These are phyloP conservation scores for Nakazawaea anatomiae DNA, from an alignment of 805 yeast genomes.

Conservation along the genomic window DNA sequence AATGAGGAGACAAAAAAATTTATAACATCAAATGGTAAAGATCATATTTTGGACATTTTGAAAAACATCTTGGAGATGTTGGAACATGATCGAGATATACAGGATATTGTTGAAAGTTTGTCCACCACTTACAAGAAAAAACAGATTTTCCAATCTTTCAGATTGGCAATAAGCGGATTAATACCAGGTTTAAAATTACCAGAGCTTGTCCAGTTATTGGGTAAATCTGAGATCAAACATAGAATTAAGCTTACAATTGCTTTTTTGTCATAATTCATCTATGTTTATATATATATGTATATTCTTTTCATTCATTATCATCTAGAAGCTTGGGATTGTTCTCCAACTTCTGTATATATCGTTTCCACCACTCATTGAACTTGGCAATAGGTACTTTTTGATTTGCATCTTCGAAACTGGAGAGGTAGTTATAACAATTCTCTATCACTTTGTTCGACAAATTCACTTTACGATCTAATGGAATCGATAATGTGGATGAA, in stretches of 20 bases:
- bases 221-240: constrained; percentile 25
- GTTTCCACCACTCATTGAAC: constrained; percentile 94
- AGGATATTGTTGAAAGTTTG: constrained; percentile 3
- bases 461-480: constrained; percentile 31
- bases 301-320: constrained; percentile 21
- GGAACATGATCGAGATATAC: not conserved
- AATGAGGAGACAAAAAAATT: constrained; percentile 25
- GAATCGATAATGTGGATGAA: constrained; percentile 14
- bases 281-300: constrained; percentile 10
- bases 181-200: constrained; percentile 67
- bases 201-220: constrained; percentile 48
- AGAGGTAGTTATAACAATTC: constrained; percentile 85
- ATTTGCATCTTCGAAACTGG: constrained; percentile 75
- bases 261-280: not conserved
- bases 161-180: constrained; percentile 69
- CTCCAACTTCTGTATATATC: constrained; percentile 66
- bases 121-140: constrained; percentile 23
- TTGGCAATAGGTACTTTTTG: constrained; percentile 85
- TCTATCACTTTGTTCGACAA: constrained; percentile 85
- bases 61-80: constrained; percentile 10
- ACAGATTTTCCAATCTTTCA: constrained; percentile 46
- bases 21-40: constrained; percentile 15
- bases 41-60: constrained; percentile 10
- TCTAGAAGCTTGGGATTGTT: constrained; percentile 83
- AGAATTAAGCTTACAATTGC: constrained; percentile 18